These are phyloP conservation scores for Vitis rupestris DNA, from an alignment of 164 flowering plant genomes.

Conservation along the genomic window DNA sequence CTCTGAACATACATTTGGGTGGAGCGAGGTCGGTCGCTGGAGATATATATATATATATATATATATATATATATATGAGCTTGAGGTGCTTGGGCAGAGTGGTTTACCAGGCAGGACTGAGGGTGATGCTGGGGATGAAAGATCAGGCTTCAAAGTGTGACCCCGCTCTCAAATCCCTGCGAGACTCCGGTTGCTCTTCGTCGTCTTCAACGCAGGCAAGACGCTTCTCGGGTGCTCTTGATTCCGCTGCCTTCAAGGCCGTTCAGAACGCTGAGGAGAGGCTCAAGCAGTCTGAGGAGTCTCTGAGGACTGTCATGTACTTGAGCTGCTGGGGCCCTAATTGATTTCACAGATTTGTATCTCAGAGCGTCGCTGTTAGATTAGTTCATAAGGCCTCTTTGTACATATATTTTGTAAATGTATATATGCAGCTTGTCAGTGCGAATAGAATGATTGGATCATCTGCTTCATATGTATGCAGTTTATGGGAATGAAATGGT, in stretches of 20 bases:
- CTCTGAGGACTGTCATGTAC: slow-evolving; percentile 60
- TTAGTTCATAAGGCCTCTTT: no score
- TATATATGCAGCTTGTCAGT: no score
- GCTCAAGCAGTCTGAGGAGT: slow-evolving; percentile 48
- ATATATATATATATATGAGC: slow-evolving; percentile 19
- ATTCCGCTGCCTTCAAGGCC: slow-evolving; percentile 16
- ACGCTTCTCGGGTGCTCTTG: slow-evolving; percentile 26
- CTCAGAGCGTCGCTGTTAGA: neutral
- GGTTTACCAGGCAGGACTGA: slow-evolving; percentile 27
- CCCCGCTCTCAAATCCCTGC: slow-evolving; percentile 27
- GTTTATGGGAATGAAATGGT: no score
- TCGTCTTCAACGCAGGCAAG: slow-evolving; percentile 38
- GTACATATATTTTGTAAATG: no score
- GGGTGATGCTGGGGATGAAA: slow-evolving; percentile 42
- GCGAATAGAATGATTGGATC: no score
- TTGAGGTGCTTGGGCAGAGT: slow-evolving; percentile 35
- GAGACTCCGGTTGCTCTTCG: slow-evolving; percentile 32
- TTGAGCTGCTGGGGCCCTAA: slow-evolving; percentile 73
- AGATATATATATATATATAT: slow-evolving; percentile 4
- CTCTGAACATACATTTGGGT: no score
- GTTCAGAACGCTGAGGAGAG: slow-evolving; percentile 17
- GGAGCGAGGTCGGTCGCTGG: no score
- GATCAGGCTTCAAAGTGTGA: slow-evolving; percentile 45
- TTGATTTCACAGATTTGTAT: slow-evolving; percentile 15
- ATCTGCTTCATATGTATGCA: no score